Conservation (phyloP, 495 filamentous ascomycete genomes). For the Cudoniella acicularis region DNA sequence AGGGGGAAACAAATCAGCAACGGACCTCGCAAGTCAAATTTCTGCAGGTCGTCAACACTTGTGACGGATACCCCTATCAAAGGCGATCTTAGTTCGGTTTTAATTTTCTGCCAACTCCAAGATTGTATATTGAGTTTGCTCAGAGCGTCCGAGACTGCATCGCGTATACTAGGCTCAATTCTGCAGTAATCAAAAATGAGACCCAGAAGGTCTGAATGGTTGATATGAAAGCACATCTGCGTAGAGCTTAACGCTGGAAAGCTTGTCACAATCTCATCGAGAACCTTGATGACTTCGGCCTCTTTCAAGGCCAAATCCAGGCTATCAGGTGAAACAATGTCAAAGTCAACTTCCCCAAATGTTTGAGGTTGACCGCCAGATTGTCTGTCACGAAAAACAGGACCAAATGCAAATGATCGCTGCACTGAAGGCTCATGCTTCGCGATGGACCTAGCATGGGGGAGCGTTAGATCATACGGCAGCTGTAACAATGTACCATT, state of each 20-base stretch:
- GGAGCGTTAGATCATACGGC: slow-evolving; percentile 87
- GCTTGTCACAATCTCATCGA: slow-evolving; percentile 83
- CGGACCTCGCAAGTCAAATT: slow-evolving; percentile 85
- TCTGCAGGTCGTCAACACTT: slow-evolving; percentile 82
- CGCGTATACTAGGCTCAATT: slow-evolving; percentile 63
- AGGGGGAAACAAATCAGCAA: slow-evolving; percentile 5
- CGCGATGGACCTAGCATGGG: slow-evolving; percentile 82
- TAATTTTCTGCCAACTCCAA: slow-evolving; percentile 80
- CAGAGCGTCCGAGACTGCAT: slow-evolving; percentile 73
- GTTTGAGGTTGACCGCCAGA: slow-evolving; percentile 76
- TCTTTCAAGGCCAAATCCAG: slow-evolving; percentile 86
- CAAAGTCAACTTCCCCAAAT: slow-evolving; percentile 90
- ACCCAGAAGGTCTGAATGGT: slow-evolving; percentile 81
- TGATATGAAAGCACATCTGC: slow-evolving; percentile 87
- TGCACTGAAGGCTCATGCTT: slow-evolving; percentile 61
- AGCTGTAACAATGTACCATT: slow-evolving; percentile 84
- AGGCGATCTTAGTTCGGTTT: slow-evolving; percentile 75
- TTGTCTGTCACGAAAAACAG: slow-evolving; percentile 76
- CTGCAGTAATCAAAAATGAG: slow-evolving; percentile 85
- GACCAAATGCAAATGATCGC: slow-evolving; percentile 85
- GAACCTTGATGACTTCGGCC: slow-evolving; percentile 89
- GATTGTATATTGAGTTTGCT: slow-evolving; percentile 84
- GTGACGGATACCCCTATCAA: slow-evolving; percentile 81
- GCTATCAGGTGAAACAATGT: slow-evolving; percentile 78
- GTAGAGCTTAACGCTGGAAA: slow-evolving; percentile 69